Evolutionary conservation across 352 stramenopile genomes (phyloP), one percentile per base, ranked within the genome.

Genomic region (Albugo candida): DNA sequence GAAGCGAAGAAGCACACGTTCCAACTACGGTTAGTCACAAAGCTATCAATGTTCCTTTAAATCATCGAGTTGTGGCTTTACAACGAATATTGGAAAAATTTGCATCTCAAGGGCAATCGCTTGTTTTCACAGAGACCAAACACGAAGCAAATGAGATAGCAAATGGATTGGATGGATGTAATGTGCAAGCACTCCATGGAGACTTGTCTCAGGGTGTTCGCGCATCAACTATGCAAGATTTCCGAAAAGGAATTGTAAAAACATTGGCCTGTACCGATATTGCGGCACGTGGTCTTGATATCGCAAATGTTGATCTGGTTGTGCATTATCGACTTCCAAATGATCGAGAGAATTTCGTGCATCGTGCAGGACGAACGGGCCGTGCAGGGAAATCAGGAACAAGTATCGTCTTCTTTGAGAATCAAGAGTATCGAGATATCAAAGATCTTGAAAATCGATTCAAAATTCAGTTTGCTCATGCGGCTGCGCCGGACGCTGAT

Each of bases 111-210:
- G 75, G 73, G 21, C 70, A 86, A 52, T 72, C 77, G 41, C 94
- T 99, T 48, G 93, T 99, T 36, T 99, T 99, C 59, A 96, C 89
- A 3, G 77, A 98, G 60, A 98, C 93, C 13, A 99, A 98, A 70
- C 70, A 84, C 45, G 83, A 97, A 47, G 87, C 82, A 13, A 89
- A 97, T 57, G 86, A 98, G 47, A 80, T 98, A 50, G 85, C 91
- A 14, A 94, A 85, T 41, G 68, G 81, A 36, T 68, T 92, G n/a
- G 58, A 62, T 18, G 59, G 62, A 12, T 62, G 77, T 43, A 59
- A 75, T 35, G 73, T 62, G 17, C 71, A 69, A 38, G 67, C 70
- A 17, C 56, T 86, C 13, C 73, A 92, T 53, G 74, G 74, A n/a
- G 72, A 87, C 49, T 52, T 88, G 34, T 85, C 74, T 35, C 70